phyloP scores from a whole-genome alignment of 306 rosid species.

The Casuarina cunninghamiana region DNA sequence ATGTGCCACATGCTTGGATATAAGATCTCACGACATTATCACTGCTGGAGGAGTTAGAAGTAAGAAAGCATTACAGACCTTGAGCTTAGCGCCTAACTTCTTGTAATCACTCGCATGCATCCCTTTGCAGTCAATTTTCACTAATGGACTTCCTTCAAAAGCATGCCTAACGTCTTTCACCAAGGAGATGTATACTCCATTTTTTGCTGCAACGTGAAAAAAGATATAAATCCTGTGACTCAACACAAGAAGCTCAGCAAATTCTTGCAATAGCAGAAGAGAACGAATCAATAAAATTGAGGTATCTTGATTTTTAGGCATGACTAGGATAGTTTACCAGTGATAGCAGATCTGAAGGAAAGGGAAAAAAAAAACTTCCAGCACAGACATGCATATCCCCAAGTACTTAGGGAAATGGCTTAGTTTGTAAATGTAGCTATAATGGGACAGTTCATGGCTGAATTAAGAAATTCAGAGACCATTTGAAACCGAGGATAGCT shows the following conservation, averaged over 20 bases:
- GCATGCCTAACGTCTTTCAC: constrained; percentile 83
- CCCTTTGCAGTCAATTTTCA: constrained; percentile 80
- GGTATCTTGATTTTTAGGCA: background rate
- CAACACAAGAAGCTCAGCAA: background rate
- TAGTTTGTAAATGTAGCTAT: background rate
- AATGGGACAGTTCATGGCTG: background rate
- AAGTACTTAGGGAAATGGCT: constrained; percentile 12
- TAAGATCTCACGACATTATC: constrained; percentile 2
- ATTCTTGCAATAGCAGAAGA: no score
- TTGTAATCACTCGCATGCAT: constrained; percentile 95
- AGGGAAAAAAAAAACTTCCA: background rate
- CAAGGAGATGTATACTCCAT: constrained; percentile 74
- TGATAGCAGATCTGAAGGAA: constrained; percentile 7
- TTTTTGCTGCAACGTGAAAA: constrained; percentile 63
- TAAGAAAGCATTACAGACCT: constrained; percentile 45
- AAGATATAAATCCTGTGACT: constrained; percentile 28
- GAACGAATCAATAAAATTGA: no score
- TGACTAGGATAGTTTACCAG: background rate
- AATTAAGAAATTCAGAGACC: background rate
- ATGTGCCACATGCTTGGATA: constrained; percentile 9
- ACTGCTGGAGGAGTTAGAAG: constrained; percentile 5
- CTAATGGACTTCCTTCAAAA: constrained; percentile 86
- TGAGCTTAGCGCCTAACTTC: constrained; percentile 91
- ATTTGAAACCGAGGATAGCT: background rate
- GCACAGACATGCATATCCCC: constrained; percentile 22